Evolutionary conservation across 345 rosid genomes (phyloP).

Genomic region (Citrus reticulata): DNA sequence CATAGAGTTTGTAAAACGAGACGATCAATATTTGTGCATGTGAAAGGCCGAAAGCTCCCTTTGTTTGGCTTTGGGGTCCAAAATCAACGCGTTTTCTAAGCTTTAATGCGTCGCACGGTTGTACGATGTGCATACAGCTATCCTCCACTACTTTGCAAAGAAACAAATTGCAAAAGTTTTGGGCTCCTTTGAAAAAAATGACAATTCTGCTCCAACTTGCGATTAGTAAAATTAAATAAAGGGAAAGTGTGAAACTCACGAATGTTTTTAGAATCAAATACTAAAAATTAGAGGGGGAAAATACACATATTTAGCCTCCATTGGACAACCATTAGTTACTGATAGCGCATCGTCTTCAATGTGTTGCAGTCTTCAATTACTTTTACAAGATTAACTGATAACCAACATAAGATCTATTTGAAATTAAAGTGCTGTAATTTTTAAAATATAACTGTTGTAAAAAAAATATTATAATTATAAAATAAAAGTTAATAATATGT

Average conservation of each 20-base stretch:
- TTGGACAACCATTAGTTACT: too few species aligned
- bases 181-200: neutral
- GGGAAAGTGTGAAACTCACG: neutral
- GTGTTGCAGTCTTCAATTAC: too few species aligned
- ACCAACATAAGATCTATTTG: too few species aligned
- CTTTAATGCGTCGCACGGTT: neutral
- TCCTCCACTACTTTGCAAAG: neutral
- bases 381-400: too few species aligned
- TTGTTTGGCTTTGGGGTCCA: neutral
- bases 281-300: too few species aligned
- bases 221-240: neutral
- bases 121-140: neutral
- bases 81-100: conserved; percentile 1
- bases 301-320: too few species aligned
- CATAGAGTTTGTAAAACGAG: neutral
- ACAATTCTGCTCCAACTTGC: neutral
- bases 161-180: neutral
- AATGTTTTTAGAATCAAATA: neutral
- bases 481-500: too few species aligned
- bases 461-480: too few species aligned
- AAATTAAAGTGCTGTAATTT: accelerated
- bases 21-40: neutral
- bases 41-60: neutral
- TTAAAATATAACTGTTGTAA: accelerated
- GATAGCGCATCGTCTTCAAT: too few species aligned